Base-by-base conservation (phyloP, 495 filamentous ascomycete species). In the Hypomontagnella submonticulosa region DNA sequence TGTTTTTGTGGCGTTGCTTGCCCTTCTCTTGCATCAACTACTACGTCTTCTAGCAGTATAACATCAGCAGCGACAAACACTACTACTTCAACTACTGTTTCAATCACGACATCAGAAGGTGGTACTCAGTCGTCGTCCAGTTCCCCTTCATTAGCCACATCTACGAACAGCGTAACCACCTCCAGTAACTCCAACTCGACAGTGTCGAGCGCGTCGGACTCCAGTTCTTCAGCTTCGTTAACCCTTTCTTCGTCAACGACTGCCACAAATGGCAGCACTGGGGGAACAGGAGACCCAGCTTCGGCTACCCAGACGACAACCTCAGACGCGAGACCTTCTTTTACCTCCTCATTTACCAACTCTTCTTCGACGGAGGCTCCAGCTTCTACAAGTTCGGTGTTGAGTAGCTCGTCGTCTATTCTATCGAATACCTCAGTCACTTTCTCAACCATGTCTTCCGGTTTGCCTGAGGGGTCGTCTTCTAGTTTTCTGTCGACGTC, bases 1-100 rank as follows among this genome's bases (percentile, higher is more conserved):
- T 73, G 71, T 32, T 49, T 57, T n/a, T 73, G 71, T 16, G 57
- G 55, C 19, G 55, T 57, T 40, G 40, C 43, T 27, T 73, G 71
- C n/a, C 47, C 71, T 27, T 61, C 71, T 53, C 8, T 38, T 50
- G 7, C 16, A 9, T 37, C 61, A 18, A 50, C 11, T 43, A 53
- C 46, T 16, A 12, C 41, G n/a, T 57, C 51, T 46, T 40, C 48
- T 6, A 56, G 48, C 8, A 55, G 3, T 37, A 52, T 16, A 0
- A 10, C 16, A 52, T 48, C 41, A n/a, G 38, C 46, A 11, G 48
- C 19, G 15, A 54, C 48, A 20, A 68, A 59, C 4, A 15, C 63
- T 33, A 49, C 65, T 59, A 50, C 58, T 40, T 65, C 65, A 8
- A 15, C 63, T 33, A 49, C 65, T 59, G 49, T 52, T 40, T 65